phyloP scores from a whole-genome alignment of 2,329 filamentous ascomycete genomes.

The Hypoxylon sp. region DNA sequence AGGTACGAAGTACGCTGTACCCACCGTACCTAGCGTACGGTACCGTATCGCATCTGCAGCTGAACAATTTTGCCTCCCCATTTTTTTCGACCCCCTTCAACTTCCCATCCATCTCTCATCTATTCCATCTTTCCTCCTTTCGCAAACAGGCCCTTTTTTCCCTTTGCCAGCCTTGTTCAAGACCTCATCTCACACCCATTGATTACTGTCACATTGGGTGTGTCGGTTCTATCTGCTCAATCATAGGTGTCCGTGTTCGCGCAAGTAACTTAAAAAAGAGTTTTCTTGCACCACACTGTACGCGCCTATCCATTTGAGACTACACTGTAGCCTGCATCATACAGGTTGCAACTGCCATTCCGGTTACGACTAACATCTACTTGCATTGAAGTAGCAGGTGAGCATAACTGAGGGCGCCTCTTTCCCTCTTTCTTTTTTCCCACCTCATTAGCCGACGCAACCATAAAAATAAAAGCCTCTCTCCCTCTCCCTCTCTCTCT shows the following conservation, averaged over 20 bases:
- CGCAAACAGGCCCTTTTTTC: conserved; percentile 27
- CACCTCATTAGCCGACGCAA: conserved; percentile 19
- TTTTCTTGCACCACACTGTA: conserved; percentile 23
- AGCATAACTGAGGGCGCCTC: conserved; percentile 21
- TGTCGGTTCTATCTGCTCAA: conserved; percentile 17
- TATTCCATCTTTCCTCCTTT: conserved; percentile 34
- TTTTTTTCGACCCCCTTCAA: conserved; percentile 34
- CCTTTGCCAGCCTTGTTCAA: conserved; percentile 32
- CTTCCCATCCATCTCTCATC: conserved; percentile 37
- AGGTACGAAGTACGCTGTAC: conserved; percentile 33
- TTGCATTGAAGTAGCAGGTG: conserved; percentile 31
- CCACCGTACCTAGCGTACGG: conserved; percentile 30
- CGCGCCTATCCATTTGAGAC: conserved; percentile 14
- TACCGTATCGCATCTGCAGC: conserved; percentile 35
- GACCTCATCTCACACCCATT: conserved; percentile 21
- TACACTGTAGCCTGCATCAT: conserved; percentile 20
- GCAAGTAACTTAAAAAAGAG: conserved; percentile 1
- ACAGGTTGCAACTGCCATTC: conserved; percentile 24
- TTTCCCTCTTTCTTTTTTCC: conserved; percentile 18
- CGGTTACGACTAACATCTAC: conserved; percentile 30
- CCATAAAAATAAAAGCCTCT: conserved; percentile 31
- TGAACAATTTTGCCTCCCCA: conserved; percentile 51
- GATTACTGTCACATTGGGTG: background rate
- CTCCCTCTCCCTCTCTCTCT: conserved; percentile 14
- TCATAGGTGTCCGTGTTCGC: conserved; percentile 20